Evolutionary conservation across 2,329 filamentous ascomycete genomes (phyloP).

Genomic region (Chaetomium strumarium): DNA sequence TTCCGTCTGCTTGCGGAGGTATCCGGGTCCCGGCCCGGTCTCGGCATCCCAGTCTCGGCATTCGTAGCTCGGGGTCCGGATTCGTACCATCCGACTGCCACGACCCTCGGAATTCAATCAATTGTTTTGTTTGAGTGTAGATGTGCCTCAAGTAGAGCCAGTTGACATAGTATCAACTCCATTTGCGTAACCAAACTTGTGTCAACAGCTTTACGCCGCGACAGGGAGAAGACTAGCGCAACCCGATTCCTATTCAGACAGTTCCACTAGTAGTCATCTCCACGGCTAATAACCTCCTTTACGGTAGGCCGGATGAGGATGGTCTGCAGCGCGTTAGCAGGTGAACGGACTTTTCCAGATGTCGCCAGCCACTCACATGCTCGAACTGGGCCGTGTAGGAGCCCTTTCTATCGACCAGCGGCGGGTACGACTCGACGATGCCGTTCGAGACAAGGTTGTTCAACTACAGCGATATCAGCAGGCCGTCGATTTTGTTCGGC

Average conservation of each 20-base stretch:
- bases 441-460: slow-evolving; percentile 79
- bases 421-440: slow-evolving; percentile 86
- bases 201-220: slow-evolving; percentile 7
- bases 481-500: too few species aligned
- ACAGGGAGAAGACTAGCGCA: slow-evolving; percentile 33
- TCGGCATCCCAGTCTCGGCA: background rate
- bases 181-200: background rate
- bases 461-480: slow-evolving; percentile 44
- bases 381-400: slow-evolving; percentile 93
- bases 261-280: slow-evolving; percentile 66
- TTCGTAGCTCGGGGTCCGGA: background rate
- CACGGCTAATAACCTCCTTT: slow-evolving; percentile 82
- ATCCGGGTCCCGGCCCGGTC: background rate
- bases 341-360: background rate
- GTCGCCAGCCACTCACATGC: slow-evolving; percentile 62
- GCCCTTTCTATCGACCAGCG: slow-evolving; percentile 85
- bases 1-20: background rate
- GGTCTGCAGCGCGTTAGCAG: slow-evolving; percentile 45
- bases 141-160: too few species aligned
- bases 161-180: too few species aligned
- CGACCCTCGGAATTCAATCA: background rate
- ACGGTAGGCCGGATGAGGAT: slow-evolving; percentile 72
- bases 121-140: background rate
- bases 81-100: background rate
- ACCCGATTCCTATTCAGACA: background rate